Percentiles rank a stretch among this genome's conserved stretches.
Conservation (phyloP, 2,329 filamentous ascomycete genomes). For the Aspergillus neotritici region DNA sequence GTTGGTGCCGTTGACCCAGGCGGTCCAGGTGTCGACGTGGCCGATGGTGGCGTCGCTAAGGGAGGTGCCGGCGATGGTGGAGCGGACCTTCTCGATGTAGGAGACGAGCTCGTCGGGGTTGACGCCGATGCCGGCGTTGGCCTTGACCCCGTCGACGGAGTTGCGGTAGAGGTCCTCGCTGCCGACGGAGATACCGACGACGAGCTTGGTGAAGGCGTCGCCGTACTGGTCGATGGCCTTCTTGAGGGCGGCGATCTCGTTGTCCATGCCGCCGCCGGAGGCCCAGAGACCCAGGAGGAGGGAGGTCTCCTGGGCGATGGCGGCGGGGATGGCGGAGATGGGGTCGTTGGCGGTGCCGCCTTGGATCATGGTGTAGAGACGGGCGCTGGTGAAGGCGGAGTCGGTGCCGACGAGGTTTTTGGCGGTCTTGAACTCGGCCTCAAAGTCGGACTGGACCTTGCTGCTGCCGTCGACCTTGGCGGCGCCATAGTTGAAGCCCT, state of each 20-base stretch:
- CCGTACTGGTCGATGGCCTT: slow-evolving; percentile 66
- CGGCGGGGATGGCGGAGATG: slow-evolving; percentile 72
- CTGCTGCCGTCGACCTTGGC: slow-evolving; percentile 36
- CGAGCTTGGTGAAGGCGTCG: slow-evolving; percentile 48
- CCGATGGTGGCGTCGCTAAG: slow-evolving; percentile 56
- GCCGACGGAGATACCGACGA: slow-evolving; percentile 80
- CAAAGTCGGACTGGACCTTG: slow-evolving; percentile 41
- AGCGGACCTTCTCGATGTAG: slow-evolving; percentile 66
- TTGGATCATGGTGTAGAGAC: slow-evolving; percentile 59
- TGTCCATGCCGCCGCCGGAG: slow-evolving; percentile 64
- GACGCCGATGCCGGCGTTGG: slow-evolving; percentile 58
- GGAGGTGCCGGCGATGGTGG: slow-evolving; percentile 57
- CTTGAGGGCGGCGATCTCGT: slow-evolving; percentile 69
- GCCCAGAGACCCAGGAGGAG: slow-evolving; percentile 82
- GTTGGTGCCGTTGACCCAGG: slow-evolving; percentile 69
- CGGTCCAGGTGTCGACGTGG: slow-evolving; percentile 87
- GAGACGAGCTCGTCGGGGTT: slow-evolving; percentile 56
- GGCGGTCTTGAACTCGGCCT: slow-evolving; percentile 42
- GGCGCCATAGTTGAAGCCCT: slow-evolving; percentile 47
- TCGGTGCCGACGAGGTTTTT: slow-evolving; percentile 30
- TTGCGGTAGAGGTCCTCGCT: slow-evolving; percentile 81
- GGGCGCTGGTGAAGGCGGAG: slow-evolving; percentile 43
- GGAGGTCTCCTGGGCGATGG: slow-evolving; percentile 70
- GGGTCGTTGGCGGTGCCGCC: slow-evolving; percentile 56
- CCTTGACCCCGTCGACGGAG: slow-evolving; percentile 62